These are phyloP conservation scores for Apostasia shenzhenica DNA, from an alignment of 106 monocot species.

Conservation along the genomic window DNA sequence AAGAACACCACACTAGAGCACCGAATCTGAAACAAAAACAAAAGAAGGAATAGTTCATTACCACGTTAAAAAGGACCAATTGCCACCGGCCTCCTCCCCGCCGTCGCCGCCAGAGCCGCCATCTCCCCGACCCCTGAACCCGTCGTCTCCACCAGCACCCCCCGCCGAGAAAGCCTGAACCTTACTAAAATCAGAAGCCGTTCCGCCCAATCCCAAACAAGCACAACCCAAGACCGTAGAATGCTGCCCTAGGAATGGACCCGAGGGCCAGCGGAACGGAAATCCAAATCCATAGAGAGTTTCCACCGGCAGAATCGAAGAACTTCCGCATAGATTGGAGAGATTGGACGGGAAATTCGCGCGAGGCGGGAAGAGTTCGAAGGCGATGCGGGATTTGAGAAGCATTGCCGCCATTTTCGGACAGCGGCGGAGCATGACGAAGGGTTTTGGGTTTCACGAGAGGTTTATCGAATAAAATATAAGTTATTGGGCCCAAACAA, in stretches of 20 bases:
- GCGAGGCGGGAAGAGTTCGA: not conserved
- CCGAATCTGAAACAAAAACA: not conserved
- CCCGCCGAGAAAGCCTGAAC: slow-evolving; percentile 12
- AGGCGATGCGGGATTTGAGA: not conserved
- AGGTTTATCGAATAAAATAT: too few species aligned
- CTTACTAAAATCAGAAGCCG: not conserved
- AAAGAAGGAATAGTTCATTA: not conserved
- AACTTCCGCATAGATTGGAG: not conserved
- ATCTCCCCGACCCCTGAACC: slow-evolving; percentile 8
- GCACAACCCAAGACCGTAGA: not conserved
- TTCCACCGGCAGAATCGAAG: not conserved
- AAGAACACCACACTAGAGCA: not conserved
- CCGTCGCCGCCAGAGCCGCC: slow-evolving; percentile 10
- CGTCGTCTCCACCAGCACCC: slow-evolving; percentile 9
- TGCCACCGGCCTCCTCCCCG: slow-evolving; percentile 13
- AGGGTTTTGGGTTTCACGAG: too few species aligned
- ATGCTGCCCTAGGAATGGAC: not conserved
- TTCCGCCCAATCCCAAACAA: slow-evolving; percentile 9
- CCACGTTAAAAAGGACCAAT: slow-evolving; percentile 26
- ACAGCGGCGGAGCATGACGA: too few species aligned
- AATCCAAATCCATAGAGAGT: not conserved
- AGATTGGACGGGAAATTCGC: not conserved
- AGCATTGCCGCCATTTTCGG: slow-evolving; percentile 22
- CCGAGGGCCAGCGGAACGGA: not conserved
- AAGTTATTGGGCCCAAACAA: too few species aligned